Evolutionary conservation across 257 asterid genomes (phyloP).

Genomic region (Galeopsis tetrahit): DNA sequence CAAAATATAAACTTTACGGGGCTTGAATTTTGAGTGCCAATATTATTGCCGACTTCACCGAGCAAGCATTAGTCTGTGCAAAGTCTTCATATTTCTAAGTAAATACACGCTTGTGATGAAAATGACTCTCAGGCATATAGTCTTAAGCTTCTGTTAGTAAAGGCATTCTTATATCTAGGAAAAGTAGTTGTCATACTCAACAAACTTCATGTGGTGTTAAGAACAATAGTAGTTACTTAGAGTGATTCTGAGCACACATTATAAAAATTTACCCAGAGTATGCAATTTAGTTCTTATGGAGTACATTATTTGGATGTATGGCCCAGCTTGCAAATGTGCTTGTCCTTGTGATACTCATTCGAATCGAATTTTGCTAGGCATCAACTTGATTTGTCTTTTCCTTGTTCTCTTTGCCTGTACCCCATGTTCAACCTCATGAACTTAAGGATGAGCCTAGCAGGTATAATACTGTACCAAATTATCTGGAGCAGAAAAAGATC

Average conservation of each 20-base stretch:
- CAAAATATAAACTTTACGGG: not conserved
- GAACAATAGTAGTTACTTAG: too few species aligned
- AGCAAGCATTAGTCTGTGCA: not conserved
- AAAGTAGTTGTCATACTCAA: not conserved
- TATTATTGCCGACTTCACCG: not conserved
- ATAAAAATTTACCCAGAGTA: not conserved
- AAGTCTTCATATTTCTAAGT: not conserved
- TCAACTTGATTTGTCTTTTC: slow-evolving; percentile 74
- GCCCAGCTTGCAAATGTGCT: slow-evolving; percentile 81
- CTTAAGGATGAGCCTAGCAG: slow-evolving; percentile 79
- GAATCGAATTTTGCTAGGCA: slow-evolving; percentile 54
- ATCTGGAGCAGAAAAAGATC: slow-evolving; percentile 66
- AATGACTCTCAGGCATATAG: not conserved
- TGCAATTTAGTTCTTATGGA: slow-evolving; percentile 6
- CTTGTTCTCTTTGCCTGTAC: slow-evolving; percentile 79
- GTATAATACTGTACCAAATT: slow-evolving; percentile 66
- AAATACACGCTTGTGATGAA: not conserved
- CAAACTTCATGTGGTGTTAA: not conserved
- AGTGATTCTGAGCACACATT: not conserved
- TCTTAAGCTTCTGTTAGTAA: not conserved
- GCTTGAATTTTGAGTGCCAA: slow-evolving; percentile 8
- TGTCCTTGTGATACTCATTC: slow-evolving; percentile 92
- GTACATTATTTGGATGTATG: slow-evolving; percentile 20
- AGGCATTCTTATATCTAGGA: not conserved
- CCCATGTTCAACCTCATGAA: slow-evolving; percentile 74